Evolutionary conservation across 2,329 filamentous ascomycete species (phyloP).

Genomic region (Neofusicoccum sp.): DNA sequence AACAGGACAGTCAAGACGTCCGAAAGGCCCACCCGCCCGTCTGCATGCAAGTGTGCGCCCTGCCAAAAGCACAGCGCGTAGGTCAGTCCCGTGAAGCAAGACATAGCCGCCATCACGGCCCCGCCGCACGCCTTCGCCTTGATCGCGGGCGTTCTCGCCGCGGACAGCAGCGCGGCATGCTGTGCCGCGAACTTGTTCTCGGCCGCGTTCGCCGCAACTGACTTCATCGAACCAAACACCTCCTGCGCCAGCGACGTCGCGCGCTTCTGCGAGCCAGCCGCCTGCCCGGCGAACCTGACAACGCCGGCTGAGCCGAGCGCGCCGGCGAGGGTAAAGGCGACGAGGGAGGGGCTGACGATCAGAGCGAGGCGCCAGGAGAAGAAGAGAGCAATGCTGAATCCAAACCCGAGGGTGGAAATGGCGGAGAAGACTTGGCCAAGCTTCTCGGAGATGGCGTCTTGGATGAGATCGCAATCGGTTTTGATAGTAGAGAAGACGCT

Average conservation of each 20-base stretch:
- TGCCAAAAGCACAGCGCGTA: conserved; percentile 16
- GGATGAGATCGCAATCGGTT: conserved; percentile 86
- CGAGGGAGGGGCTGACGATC: conserved; percentile 4
- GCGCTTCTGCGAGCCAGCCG: conserved; percentile 61
- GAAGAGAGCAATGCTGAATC: conserved; percentile 52
- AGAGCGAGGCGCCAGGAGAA: conserved; percentile 5
- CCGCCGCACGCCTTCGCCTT: neutral
- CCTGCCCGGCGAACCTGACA: conserved; percentile 46
- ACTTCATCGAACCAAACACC: neutral
- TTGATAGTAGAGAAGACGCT: conserved; percentile 91
- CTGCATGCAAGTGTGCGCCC: conserved; percentile 7
- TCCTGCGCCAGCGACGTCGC: conserved; percentile 7
- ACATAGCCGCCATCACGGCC: conserved; percentile 5
- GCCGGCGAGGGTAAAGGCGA: conserved; percentile 1
- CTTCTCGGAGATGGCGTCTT: conserved; percentile 69
- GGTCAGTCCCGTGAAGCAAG: neutral
- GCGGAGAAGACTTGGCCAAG: conserved; percentile 66
- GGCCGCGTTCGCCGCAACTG: neutral
- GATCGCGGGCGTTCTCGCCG: neutral
- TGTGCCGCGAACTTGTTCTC: neutral
- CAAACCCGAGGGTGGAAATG: conserved; percentile 65
- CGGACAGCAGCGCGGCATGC: neutral
- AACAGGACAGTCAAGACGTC: conserved; percentile 71
- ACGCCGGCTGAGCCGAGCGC: neutral
- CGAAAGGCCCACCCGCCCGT: conserved; percentile 63